Base-by-base conservation (phyloP, 257 asterid genomes). In the Capsicum baccatum region DNA sequence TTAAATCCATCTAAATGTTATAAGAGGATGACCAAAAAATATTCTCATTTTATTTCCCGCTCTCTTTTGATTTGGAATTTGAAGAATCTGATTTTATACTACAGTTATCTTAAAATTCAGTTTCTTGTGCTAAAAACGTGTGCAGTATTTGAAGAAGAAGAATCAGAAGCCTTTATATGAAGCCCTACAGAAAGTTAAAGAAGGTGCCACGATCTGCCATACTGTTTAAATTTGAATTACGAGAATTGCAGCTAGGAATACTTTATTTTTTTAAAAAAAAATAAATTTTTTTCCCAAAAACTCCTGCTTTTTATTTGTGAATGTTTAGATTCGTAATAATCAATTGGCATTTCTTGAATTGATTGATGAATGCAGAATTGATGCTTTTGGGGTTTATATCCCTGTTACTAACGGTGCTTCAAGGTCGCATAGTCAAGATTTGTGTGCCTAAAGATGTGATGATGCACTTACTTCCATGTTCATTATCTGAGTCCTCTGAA, bases 381-480 rank as follows among this genome's bases (percentile, higher is more conserved):
- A 92, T 94, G 97, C 90, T 94, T 69, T 84, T 94, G 90, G 98
- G 98, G 85, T 93, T 94, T 86, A 94, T 94, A 85, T 94, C 98
- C 1, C 93, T 94, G 54, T 9, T 94, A 88, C 54, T 94, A 90
- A 92, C 97, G 12, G 97, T 93, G 67, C 93, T 93, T 76, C 98
- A 94, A 90, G 87, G 56, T 87, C 88, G 91, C 21, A 87, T 94
- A 55, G 87, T 85, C 81, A 92, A 89, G 89, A 37, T 93, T 37
- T 94, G 97, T 15, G 96, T 93, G 80, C 85, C 85, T 63, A 44
- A 81, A 39, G 79, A 63, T 62, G 62, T 85, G 12, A 89, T 89
- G 89, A 70, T 73, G 17, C 92, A 93, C 81, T 44, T 92, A 21
- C 93, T 93, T 19, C 98, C 98, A 0, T 94, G 98, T 83, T 59